Conservation (phyloP, 2,329 filamentous ascomycete species). For the Fusarium sp. region DNA sequence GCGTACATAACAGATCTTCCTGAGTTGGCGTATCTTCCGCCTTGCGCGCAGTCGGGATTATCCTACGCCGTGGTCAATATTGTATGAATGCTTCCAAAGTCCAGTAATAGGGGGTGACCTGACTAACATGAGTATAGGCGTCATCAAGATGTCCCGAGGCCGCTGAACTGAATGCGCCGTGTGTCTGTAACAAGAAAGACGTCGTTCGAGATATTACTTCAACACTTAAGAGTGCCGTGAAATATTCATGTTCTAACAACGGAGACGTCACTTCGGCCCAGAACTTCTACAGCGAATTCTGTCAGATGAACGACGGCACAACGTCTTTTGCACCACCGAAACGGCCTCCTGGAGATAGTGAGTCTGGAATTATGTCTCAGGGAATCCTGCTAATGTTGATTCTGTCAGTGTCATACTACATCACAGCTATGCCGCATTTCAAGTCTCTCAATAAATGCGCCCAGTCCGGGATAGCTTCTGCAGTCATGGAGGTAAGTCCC, state of each 20-base stretch:
- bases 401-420: constrained; percentile 63
- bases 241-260: constrained; percentile 59
- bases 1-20: constrained; percentile 64
- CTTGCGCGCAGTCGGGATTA: constrained; percentile 51
- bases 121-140: constrained; percentile 27
- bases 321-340: constrained; percentile 60
- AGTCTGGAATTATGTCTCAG: constrained; percentile 33
- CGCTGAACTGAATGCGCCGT: constrained; percentile 59
- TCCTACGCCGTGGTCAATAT: constrained; percentile 49
- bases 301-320: constrained; percentile 61
- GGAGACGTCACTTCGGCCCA: constrained; percentile 61
- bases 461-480: constrained; percentile 56
- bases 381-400: background rate
- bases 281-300: constrained; percentile 64
- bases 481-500: constrained; percentile 54
- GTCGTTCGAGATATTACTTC: constrained; percentile 59
- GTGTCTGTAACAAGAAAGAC: constrained; percentile 63
- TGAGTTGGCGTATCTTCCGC: constrained; percentile 53
- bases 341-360: constrained; percentile 64
- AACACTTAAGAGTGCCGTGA: constrained; percentile 57
- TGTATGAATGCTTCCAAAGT: constrained; percentile 29
- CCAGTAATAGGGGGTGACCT: background rate
- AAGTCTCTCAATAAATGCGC: constrained; percentile 60
- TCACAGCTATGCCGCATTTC: constrained; percentile 63
- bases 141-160: constrained; percentile 52